phyloP scores from a whole-genome alignment of 2,329 filamentous ascomycete species.

The Fusarium sp. region DNA sequence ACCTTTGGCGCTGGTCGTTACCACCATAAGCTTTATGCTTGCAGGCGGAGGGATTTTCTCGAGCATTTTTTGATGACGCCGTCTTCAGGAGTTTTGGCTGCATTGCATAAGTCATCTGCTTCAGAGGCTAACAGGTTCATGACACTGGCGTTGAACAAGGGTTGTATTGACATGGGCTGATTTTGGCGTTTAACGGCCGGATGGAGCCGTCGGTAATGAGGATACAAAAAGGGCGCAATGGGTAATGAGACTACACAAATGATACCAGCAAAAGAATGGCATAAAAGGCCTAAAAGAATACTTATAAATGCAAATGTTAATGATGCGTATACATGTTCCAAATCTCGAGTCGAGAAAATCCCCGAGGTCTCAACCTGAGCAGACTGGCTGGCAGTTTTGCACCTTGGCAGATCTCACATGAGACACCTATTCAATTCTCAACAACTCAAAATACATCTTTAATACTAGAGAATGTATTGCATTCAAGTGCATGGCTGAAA shows the following conservation, averaged over 20 bases:
- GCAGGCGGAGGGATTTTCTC: conserved; percentile 32
- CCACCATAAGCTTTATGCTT: conserved; percentile 39
- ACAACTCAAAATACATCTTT: neutral
- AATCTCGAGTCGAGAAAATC: neutral
- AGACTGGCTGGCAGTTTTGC: neutral
- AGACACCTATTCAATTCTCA: neutral
- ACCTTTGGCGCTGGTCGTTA: conserved; percentile 24
- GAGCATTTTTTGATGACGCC: conserved; percentile 12
- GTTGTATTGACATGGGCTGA: conserved; percentile 31
- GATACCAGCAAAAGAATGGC: conserved; percentile 32
- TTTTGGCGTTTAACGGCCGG: conserved; percentile 29
- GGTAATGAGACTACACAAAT: conserved; percentile 17
- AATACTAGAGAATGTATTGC: neutral
- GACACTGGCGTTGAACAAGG: conserved; percentile 31
- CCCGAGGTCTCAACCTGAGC: neutral
- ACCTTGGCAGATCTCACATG: neutral
- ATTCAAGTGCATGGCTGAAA: neutral
- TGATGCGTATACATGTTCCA: neutral
- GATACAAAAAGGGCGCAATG: conserved; percentile 31
- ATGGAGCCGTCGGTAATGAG: conserved; percentile 23
- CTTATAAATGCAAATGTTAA: neutral
- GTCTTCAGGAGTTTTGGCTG: neutral
- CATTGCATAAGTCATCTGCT: conserved; percentile 11
- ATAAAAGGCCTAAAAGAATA: neutral
- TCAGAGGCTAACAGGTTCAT: conserved; percentile 12